A percentile compares a stretch with the other conserved stretches of the same genome.
phyloP scores from a whole-genome alignment of 129 eudicot genomes.

The Ambrosia artemisiifolia region DNA sequence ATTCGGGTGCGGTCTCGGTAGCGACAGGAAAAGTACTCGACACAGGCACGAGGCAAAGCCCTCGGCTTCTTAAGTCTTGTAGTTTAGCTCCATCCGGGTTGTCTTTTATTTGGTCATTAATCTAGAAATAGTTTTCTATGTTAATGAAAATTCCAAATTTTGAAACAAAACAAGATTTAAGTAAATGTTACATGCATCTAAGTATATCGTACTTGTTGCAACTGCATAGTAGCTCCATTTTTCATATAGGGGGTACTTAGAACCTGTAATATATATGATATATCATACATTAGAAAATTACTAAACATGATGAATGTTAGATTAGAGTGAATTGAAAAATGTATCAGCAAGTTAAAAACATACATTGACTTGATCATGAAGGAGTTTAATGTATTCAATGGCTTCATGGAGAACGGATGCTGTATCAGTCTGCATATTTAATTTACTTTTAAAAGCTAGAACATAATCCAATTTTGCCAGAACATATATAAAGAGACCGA shows the following conservation, averaged over 20 bases:
- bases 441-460: not conserved
- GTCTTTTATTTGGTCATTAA: slow-evolving; percentile 33
- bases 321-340: not conserved
- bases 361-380: slow-evolving; percentile 95
- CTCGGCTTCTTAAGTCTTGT: slow-evolving; percentile 63
- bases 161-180: slow-evolving; percentile 1
- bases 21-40: slow-evolving; percentile 85
- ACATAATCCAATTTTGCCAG: not conserved
- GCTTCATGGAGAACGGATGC: slow-evolving; percentile 99
- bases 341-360: slow-evolving; percentile 17
- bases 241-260: slow-evolving; percentile 72
- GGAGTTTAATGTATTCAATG: slow-evolving; percentile 88
- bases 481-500: not conserved
- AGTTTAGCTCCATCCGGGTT: slow-evolving; percentile 36
- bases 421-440: slow-evolving; percentile 76
- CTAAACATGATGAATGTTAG: not conserved
- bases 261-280: slow-evolving; percentile 40
- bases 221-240: slow-evolving; percentile 60
- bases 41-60: slow-evolving; percentile 91
- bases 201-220: slow-evolving; percentile 49
- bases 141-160: not conserved
- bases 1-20: slow-evolving; percentile 61
- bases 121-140: slow-evolving; percentile 23
- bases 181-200: not conserved
- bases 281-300: not conserved